Evolutionary conservation across 1,284 basidiomycete species (phyloP), one percentile per base, ranked within the genome.

Genomic region (Pterulicium gracile): DNA sequence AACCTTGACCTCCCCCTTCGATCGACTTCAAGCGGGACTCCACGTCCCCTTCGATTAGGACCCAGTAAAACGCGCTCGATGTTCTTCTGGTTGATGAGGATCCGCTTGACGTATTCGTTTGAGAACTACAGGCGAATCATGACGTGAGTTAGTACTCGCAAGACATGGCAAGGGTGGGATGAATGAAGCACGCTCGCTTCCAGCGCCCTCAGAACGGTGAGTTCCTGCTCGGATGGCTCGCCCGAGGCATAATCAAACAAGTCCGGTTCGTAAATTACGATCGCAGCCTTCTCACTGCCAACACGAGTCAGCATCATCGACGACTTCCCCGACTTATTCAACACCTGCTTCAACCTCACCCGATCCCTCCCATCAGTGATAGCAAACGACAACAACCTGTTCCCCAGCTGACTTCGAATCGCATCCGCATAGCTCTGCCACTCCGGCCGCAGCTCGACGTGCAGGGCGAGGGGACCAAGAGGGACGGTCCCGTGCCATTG

Each of bases 161-260:
- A n/a, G n/a, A n/a, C n/a, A n/a, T n/a, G n/a, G n/a, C n/a, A n/a
- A n/a, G n/a, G n/a, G n/a, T n/a, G n/a, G n/a, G n/a, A n/a, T n/a
- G n/a, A n/a, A n/a, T n/a, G n/a, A n/a, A n/a, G n/a, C n/a, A n/a
- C 18, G 64, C 77, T 10, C 52, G 90, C 92, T 21, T 88, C 79
- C 3, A 97, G 70, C n/a, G 84, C 86, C 18, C 91, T 83, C 22
- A 95, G 69, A 21, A 95, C 74, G 2, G 94, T 98, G 7, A 79
- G 62, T 44, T 82, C 68, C 18, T 71, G 55, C 10, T 63, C 53
- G 18, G 73, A 69, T 15, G 83, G 79, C 60, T 90, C 81, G 45
- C 89, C 84, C 1, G 55, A 50, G 39, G 72, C 73, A 55, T 76
- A 94, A 56, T 93, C 86, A 58, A 90, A 92, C 19, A 82, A 49